Evolutionary conservation across 352 stramenopile species (phyloP).

Genomic region (Pseudoperonospora humuli): DNA sequence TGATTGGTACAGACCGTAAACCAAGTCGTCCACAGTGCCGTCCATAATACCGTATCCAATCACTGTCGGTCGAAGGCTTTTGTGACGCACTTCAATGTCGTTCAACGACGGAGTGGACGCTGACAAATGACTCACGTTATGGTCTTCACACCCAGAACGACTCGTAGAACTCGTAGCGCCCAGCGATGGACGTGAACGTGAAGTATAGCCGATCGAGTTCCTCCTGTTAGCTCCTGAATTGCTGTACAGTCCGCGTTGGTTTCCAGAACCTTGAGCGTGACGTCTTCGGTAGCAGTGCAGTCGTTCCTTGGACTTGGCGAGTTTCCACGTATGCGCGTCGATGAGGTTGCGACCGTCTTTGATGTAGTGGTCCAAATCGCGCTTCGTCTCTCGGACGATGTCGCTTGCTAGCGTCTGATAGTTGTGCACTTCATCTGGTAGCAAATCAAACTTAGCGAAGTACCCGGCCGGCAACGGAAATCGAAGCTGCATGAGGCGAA

Average conservation of each 20-base stretch:
- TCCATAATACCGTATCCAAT: slow-evolving; percentile 42
- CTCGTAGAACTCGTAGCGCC: slow-evolving; percentile 23
- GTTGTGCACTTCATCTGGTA: slow-evolving; percentile 39
- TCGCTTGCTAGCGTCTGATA: slow-evolving; percentile 48
- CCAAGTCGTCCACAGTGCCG: slow-evolving; percentile 41
- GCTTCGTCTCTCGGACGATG: slow-evolving; percentile 57
- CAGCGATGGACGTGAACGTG: slow-evolving; percentile 19
- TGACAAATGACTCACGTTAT: slow-evolving; percentile 10
- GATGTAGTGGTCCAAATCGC: slow-evolving; percentile 49
- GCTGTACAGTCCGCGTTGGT: slow-evolving; percentile 38
- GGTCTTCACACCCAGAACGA: slow-evolving; percentile 18
- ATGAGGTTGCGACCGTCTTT: slow-evolving; percentile 47
- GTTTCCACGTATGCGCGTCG: slow-evolving; percentile 56
- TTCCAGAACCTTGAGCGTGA: slow-evolving; percentile 12
- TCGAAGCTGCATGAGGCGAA: slow-evolving; percentile 60
- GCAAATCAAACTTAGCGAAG: slow-evolving; percentile 68
- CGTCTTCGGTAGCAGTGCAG: slow-evolving; percentile 54
- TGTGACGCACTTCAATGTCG: slow-evolving; percentile 31
- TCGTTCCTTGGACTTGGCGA: slow-evolving; percentile 56
- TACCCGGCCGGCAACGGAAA: slow-evolving; percentile 61
- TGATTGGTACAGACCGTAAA: slow-evolving; percentile 46
- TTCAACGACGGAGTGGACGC: slow-evolving; percentile 25
- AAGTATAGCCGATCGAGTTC: slow-evolving; percentile 19
- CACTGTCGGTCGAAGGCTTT: slow-evolving; percentile 35
- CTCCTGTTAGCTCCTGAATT: neutral